Conservation (phyloP, 441 rosid genomes). For the Isatis lusitanica region DNA sequence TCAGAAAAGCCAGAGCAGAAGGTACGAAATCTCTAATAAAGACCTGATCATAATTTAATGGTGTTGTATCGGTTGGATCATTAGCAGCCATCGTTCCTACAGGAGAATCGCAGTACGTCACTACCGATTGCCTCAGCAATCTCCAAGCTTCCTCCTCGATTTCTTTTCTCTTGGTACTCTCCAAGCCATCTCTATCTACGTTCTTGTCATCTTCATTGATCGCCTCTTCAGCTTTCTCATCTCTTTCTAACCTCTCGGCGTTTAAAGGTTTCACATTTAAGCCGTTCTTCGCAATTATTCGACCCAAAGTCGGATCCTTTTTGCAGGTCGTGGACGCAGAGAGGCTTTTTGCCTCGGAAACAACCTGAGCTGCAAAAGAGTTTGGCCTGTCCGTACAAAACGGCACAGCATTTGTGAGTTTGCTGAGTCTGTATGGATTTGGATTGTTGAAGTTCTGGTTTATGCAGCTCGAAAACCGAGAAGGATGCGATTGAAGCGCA, state of each 20-base stretch:
- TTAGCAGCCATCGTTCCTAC: conserved; percentile 92
- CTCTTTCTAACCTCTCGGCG: conserved; percentile 58
- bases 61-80: conserved; percentile 74
- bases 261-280: conserved; percentile 61
- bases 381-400: conserved; percentile 34
- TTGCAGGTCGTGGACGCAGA: conserved; percentile 65
- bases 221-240: conserved; percentile 48
- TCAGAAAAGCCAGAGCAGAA: conserved; percentile 80
- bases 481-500: conserved; percentile 19
- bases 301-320: conserved; percentile 56
- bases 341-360: conserved; percentile 46
- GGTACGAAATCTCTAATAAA: conserved; percentile 88
- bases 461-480: conserved; percentile 10
- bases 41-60: conserved; percentile 91
- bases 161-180: conserved; percentile 45
- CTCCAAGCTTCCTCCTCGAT: conserved; percentile 82
- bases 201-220: conserved; percentile 28
- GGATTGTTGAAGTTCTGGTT: conserved; percentile 32
- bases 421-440: conserved; percentile 35
- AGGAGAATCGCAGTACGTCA: conserved; percentile 73
- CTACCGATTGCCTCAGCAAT: conserved; percentile 71
- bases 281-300: conserved; percentile 54
- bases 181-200: conserved; percentile 49
- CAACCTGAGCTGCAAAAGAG: conserved; percentile 47
- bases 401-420: conserved; percentile 29